phyloP scores from a whole-genome alignment of 768 basidiomycete species.

The Tricholoma furcatifolium region DNA sequence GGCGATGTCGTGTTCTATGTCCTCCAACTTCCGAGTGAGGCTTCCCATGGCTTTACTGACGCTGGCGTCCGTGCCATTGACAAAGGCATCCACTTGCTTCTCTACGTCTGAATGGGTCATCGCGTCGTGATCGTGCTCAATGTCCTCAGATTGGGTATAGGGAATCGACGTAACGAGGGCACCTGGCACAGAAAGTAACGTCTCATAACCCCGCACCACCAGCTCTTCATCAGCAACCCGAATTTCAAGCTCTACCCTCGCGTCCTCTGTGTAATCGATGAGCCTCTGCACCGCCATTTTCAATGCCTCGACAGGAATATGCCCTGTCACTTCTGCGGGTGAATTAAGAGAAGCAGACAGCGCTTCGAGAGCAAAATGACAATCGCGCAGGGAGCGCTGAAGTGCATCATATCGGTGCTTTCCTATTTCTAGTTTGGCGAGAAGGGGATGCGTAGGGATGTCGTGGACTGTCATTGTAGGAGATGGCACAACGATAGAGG shows the following conservation, averaged over 20 bases:
- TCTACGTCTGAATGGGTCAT: slow-evolving; percentile 39
- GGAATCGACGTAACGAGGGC: slow-evolving; percentile 28
- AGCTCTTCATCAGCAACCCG: slow-evolving; percentile 71
- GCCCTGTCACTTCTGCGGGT: slow-evolving; percentile 6
- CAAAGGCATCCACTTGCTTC: slow-evolving; percentile 52
- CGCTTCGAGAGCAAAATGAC: slow-evolving; percentile 62
- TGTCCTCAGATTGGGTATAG: not conserved
- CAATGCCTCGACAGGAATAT: slow-evolving; percentile 36
- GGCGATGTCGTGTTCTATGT: slow-evolving; percentile 77
- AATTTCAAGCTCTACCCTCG: slow-evolving; percentile 82
- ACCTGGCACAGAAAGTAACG: slow-evolving; percentile 59
- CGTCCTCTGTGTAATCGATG: slow-evolving; percentile 75
- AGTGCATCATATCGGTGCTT: slow-evolving; percentile 30
- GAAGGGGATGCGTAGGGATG: slow-evolving; percentile 31
- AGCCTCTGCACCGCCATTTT: slow-evolving; percentile 57
- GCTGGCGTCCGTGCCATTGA: slow-evolving; percentile 48
- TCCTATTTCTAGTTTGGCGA: slow-evolving; percentile 43
- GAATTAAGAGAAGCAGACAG: slow-evolving; percentile 37
- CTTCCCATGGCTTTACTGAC: slow-evolving; percentile 45
- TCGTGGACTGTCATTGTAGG: not conserved
- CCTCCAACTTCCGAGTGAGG: slow-evolving; percentile 62
- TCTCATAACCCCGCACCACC: slow-evolving; percentile 62
- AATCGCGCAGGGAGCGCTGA: slow-evolving; percentile 26
- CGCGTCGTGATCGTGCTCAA: slow-evolving; percentile 15
- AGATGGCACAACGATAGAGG: not conserved